These are phyloP conservation scores for Penicillium sp. DNA, from an alignment of 2,329 filamentous ascomycete genomes.

Conservation along the genomic window DNA sequence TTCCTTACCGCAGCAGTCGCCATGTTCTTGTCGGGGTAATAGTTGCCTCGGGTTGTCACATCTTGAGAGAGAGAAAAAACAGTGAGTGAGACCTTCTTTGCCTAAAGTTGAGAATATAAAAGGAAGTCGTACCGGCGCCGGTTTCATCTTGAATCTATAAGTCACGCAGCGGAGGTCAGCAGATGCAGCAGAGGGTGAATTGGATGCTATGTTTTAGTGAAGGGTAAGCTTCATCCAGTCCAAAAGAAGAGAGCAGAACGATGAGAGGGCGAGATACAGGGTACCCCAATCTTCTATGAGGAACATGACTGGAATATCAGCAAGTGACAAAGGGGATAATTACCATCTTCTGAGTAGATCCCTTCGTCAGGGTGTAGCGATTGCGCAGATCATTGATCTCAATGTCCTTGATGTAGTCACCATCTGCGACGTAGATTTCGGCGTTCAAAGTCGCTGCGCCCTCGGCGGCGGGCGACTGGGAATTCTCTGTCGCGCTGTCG, in stretches of 20 bases:
- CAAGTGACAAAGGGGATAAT: slow-evolving; percentile 71
- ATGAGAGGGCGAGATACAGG: slow-evolving; percentile 33
- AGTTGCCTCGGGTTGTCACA: slow-evolving; percentile 96
- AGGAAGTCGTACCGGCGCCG: slow-evolving; percentile 89
- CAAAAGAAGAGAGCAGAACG: slow-evolving; percentile 42
- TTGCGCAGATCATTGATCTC: slow-evolving; percentile 98
- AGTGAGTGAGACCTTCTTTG: slow-evolving; percentile 59
- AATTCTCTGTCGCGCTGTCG: slow-evolving; percentile 55
- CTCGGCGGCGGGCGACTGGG: slow-evolving; percentile 53
- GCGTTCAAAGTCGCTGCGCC: slow-evolving; percentile 66
- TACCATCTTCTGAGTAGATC: slow-evolving; percentile 99
- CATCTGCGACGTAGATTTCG: slow-evolving; percentile 91
- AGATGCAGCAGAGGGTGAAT: slow-evolving; percentile 74
- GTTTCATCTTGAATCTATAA: slow-evolving; percentile 99
- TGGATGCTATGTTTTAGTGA: slow-evolving; percentile 58
- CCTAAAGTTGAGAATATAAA: slow-evolving; percentile 46
- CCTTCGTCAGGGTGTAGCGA: slow-evolving; percentile 94
- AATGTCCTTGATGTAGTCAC: slow-evolving; percentile 98
- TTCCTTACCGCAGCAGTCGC: slow-evolving; percentile 80
- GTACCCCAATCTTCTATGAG: slow-evolving; percentile 36
- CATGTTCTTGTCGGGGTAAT: slow-evolving; percentile 97
- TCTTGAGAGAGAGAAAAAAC: slow-evolving; percentile 65
- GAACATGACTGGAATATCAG: slow-evolving; percentile 60
- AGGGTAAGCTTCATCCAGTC: slow-evolving; percentile 68
- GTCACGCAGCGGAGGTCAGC: slow-evolving; percentile 86